These are phyloP conservation scores for Viola pubescens DNA, from an alignment of 441 rosid genomes.

Conservation along the genomic window DNA sequence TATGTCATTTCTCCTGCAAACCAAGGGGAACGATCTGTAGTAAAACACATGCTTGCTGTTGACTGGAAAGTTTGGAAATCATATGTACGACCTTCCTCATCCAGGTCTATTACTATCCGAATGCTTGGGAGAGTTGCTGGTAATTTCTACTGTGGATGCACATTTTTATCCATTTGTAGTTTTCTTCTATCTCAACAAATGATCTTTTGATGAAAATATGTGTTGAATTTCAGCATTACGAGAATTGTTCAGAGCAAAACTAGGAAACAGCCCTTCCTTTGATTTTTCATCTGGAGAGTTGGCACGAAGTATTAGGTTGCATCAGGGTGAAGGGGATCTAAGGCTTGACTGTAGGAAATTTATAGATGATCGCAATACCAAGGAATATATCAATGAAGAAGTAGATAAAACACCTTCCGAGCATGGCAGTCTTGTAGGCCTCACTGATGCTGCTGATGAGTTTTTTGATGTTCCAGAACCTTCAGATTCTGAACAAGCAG, in stretches of 20 bases:
- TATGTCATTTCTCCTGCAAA: slow-evolving; percentile 73
- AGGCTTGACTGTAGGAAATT: slow-evolving; percentile 27
- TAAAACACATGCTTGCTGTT: slow-evolving; percentile 96
- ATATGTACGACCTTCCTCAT: slow-evolving; percentile 57
- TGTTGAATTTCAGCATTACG: slow-evolving; percentile 53
- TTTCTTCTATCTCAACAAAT: neutral
- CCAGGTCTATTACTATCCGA: slow-evolving; percentile 68
- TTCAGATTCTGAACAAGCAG: slow-evolving; percentile 51
- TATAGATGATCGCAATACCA: slow-evolving; percentile 32
- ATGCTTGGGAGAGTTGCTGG: slow-evolving; percentile 96
- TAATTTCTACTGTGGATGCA: slow-evolving; percentile 22
- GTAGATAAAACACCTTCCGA: slow-evolving; percentile 60
- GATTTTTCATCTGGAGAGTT: slow-evolving; percentile 72
- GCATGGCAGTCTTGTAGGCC: slow-evolving; percentile 71
- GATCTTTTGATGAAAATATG: neutral
- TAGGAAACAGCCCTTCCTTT: slow-evolving; percentile 45
- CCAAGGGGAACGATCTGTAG: slow-evolving; percentile 67
- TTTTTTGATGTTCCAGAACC: slow-evolving; percentile 93
- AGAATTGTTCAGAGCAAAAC: slow-evolving; percentile 69
- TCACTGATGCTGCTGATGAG: slow-evolving; percentile 80
- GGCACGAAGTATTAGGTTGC: slow-evolving; percentile 36
- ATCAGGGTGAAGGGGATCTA: slow-evolving; percentile 32
- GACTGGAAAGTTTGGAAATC: slow-evolving; percentile 96
- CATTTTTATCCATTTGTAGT: slow-evolving; percentile 12
- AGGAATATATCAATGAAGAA: slow-evolving; percentile 44